Evolutionary conservation across 2,329 filamentous ascomycete genomes (phyloP).

Genomic region (Rhinocladiella similis): DNA sequence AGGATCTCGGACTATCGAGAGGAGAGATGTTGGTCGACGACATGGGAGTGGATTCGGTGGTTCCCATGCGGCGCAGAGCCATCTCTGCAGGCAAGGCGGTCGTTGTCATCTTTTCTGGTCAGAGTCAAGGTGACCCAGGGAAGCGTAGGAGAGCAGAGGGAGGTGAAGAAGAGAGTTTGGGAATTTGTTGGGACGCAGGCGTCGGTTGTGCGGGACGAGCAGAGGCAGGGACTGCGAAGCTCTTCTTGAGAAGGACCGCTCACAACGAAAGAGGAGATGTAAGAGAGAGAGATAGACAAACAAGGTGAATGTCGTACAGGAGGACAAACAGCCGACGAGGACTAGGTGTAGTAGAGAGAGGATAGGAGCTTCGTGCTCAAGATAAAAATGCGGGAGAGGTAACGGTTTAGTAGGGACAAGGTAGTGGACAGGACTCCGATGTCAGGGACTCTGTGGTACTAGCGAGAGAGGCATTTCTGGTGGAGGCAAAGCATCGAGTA

Average conservation of each 20-base stretch:
- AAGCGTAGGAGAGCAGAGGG: neutral
- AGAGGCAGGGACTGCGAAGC: neutral
- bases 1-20: slow-evolving; percentile 60
- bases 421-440: neutral
- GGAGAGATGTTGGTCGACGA: slow-evolving; percentile 58
- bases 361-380: neutral
- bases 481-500: neutral
- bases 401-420: neutral
- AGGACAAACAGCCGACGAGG: neutral
- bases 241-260: neutral
- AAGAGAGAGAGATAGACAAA: neutral
- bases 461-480: neutral
- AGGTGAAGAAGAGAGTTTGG: neutral
- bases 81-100: slow-evolving; percentile 48
- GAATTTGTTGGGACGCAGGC: slow-evolving; percentile 2
- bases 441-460: neutral
- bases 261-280: neutral
- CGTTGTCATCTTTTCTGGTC: slow-evolving; percentile 46
- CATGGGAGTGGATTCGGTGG: slow-evolving; percentile 56
- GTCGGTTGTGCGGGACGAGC: neutral
- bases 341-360: neutral
- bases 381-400: neutral
- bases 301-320: neutral
- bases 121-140: neutral
- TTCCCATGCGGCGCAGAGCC: slow-evolving; percentile 54